Evolutionary conservation across 495 filamentous ascomycete genomes (phyloP).

Genomic region (Lepidopterella palustris): DNA sequence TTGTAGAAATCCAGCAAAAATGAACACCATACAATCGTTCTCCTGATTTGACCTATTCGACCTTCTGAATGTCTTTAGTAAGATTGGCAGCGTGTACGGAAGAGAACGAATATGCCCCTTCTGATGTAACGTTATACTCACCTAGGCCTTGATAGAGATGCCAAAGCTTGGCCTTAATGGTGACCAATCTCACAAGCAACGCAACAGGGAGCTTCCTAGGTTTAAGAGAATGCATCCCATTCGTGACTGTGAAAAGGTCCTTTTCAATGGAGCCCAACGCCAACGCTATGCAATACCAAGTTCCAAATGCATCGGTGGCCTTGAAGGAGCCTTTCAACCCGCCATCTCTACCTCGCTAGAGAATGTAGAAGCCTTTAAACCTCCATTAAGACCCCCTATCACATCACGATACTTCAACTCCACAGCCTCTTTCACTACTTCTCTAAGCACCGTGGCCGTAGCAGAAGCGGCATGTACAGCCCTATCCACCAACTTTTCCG

Average conservation of each 20-base stretch:
- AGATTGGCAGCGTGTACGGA: too few species aligned
- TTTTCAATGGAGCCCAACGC: conserved; percentile 13
- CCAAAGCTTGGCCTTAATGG: too few species aligned
- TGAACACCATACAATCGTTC: too few species aligned
- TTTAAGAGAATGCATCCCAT: neutral
- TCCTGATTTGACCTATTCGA: too few species aligned
- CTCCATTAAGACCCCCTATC: neutral
- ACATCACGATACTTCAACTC: conserved; percentile 28
- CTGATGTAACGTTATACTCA: too few species aligned
- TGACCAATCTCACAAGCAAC: too few species aligned
- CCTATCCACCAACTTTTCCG: conserved; percentile 53
- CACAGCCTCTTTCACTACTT: conserved; percentile 51
- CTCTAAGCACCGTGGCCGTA: conserved; percentile 51
- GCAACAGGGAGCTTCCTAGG: too few species aligned
- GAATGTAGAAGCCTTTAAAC: neutral
- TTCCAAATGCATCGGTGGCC: neutral
- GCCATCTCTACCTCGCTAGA: conserved; percentile 18
- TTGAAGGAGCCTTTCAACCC: conserved; percentile 4
- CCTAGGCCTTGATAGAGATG: too few species aligned
- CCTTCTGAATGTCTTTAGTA: too few species aligned
- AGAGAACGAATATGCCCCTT: too few species aligned
- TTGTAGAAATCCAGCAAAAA: too few species aligned
- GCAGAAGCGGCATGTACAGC: conserved; percentile 58
- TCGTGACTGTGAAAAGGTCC: neutral
- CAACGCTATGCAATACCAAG: conserved; percentile 22